These are phyloP conservation scores for Ophiostoma quercus DNA, from an alignment of 2,329 filamentous ascomycete species.

Conservation along the genomic window DNA sequence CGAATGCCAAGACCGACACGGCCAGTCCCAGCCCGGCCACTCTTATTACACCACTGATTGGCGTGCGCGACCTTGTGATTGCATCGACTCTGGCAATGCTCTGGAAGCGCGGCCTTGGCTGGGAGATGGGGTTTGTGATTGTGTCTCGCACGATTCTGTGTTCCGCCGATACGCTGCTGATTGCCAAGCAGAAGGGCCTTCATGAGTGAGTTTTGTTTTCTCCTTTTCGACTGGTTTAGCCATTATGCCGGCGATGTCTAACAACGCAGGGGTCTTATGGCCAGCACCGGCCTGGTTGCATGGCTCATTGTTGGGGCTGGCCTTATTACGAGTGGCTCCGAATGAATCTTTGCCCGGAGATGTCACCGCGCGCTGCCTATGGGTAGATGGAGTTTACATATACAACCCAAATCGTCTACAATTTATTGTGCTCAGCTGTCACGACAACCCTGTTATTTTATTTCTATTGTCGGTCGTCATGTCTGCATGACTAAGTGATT, in stretches of 20 bases:
- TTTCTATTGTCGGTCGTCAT: neutral
- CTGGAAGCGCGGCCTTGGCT: constrained; percentile 18
- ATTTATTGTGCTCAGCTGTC: too few relatives aligned
- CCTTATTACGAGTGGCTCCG: neutral
- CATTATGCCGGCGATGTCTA: neutral
- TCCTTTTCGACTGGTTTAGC: neutral
- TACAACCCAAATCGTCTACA: too few relatives aligned
- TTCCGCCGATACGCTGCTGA: constrained; percentile 24
- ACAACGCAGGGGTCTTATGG: neutral
- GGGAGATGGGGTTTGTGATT: constrained; percentile 28
- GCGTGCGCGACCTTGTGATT: constrained; percentile 27
- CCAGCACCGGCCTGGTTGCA: neutral
- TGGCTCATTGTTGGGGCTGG: neutral
- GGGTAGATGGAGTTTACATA: too few relatives aligned
- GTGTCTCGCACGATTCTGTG: constrained; percentile 27
- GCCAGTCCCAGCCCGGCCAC: constrained; percentile 5
- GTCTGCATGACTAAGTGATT: neutral
- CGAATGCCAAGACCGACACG: neutral
- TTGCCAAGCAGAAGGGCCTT: constrained; percentile 17
- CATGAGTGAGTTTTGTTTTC: constrained; percentile 16
- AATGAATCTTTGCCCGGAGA: too few relatives aligned
- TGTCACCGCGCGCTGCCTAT: too few relatives aligned
- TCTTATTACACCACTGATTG: constrained; percentile 26
- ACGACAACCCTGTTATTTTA: too few relatives aligned
- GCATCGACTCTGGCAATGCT: constrained; percentile 26